Conservation (phyloP, 176 grass and related monocot genomes). For the Raddia guianensis region DNA sequence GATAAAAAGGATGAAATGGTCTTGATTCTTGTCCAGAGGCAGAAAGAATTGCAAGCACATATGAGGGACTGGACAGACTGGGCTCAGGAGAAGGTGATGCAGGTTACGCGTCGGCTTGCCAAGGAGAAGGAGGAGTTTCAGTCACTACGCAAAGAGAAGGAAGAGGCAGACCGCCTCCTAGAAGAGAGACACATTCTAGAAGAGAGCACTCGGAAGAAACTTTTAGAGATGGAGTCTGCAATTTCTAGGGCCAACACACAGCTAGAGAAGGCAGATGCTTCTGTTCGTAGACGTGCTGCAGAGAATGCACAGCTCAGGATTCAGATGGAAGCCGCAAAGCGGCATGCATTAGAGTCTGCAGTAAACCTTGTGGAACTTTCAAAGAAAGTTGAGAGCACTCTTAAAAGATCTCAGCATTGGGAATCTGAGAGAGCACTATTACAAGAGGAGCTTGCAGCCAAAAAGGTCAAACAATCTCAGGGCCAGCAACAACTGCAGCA, state of each 20-base stretch:
- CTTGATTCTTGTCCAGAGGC: constrained; percentile 70
- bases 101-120: constrained; percentile 72
- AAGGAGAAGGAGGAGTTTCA: constrained; percentile 90
- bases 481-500: constrained; percentile 64
- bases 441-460: constrained; percentile 69
- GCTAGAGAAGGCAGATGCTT: constrained; percentile 73
- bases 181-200: constrained; percentile 74
- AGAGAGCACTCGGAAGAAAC: constrained; percentile 85
- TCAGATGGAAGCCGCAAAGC: constrained; percentile 89
- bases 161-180: constrained; percentile 59
- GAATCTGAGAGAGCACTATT: constrained; percentile 68
- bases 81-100: constrained; percentile 98
- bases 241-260: constrained; percentile 66
- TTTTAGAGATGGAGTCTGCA: constrained; percentile 91
- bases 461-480: constrained; percentile 62
- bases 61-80: constrained; percentile 88
- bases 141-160: constrained; percentile 74
- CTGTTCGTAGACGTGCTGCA: constrained; percentile 60
- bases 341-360: constrained; percentile 54
- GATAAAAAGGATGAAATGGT: constrained; percentile 87
- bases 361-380: constrained; percentile 66
- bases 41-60: constrained; percentile 74
- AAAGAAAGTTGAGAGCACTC: constrained; percentile 69
- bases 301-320: constrained; percentile 75
- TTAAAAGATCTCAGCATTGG: constrained; percentile 82